Evolutionary conservation across 441 rosid species (phyloP).

Genomic region (Rhodomyrtus psidioides): DNA sequence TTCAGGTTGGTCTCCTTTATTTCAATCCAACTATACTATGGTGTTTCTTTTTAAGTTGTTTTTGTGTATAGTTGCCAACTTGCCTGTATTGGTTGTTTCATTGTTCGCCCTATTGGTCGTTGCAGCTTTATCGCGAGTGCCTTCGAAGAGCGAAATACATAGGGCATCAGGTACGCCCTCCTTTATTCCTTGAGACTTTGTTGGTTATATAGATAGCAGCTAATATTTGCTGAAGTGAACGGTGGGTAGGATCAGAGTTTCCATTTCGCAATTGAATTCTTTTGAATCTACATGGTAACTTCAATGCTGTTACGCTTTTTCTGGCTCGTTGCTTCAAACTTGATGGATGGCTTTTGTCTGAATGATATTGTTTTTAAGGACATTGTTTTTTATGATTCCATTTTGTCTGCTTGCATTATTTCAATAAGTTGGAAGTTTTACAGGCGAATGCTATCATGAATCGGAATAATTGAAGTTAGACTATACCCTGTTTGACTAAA

Average conservation of each 20-base stretch:
- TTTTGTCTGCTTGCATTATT: background rate
- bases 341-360: background rate
- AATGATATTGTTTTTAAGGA: background rate
- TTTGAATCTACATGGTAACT: background rate
- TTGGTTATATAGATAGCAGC: background rate
- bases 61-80: background rate
- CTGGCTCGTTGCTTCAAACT: background rate
- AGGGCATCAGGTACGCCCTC: constrained; percentile 53
- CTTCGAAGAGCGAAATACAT: constrained; percentile 88
- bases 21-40: background rate
- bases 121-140: constrained; percentile 90
- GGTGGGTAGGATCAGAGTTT: background rate
- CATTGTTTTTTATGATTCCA: background rate
- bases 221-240: background rate
- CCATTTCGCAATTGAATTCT: background rate
- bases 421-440: background rate
- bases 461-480: background rate
- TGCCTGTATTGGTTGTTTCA: background rate
- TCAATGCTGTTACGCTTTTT: background rate
- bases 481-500: background rate
- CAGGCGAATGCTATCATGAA: background rate
- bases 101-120: background rate
- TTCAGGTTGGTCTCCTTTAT: background rate
- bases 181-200: background rate
- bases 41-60: background rate